Base-by-base conservation (phyloP, 2,329 filamentous ascomycete genomes). In the Colletotrichum somersetense region DNA sequence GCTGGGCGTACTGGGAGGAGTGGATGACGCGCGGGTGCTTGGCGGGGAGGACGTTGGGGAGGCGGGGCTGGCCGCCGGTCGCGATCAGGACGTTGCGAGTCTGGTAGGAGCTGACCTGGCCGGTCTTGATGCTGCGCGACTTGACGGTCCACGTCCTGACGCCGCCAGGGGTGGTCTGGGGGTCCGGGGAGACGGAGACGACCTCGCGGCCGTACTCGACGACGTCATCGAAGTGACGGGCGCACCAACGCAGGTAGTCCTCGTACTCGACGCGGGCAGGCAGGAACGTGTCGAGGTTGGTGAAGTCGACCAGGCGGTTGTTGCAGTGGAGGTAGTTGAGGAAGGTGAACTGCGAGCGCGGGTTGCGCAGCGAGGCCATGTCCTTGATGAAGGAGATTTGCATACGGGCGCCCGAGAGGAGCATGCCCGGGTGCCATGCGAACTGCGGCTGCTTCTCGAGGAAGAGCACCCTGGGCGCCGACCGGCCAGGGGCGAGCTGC, bases 351-450 rank as follows among this genome's bases (percentile, higher is more conserved):
- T 95, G 89, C 75, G 93, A 97, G 74, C 92, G 90, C 10, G 96
- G 96, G 80, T 98, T 91, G 70, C 96, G 89, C 76, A 97, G 87
- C 4, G 94, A 96, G 4, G 96, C 96, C 81, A 98, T 89, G 80
- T 98, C 96, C 84, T 98, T 98, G 84, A 98, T 89, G 85, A 97
- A 98, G 12, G 94, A 97, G 77, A 98, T 98, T 80, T 98, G 96
- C 96, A 98, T 98, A 83, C 93, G 95, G 64, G 95, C 93, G 6
- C 95, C 95, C 0, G 95, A 94, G 3, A 98, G 89, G 71, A 98
- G 90, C 96, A 98, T 98, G 72, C 96, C 96, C 0, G 94, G 91
- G 81, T 98, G 96, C 96, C 96, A 98, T 71, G 93, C 90, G 79
- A 98, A 98, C 59, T 87, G 84, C 42, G 86, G 79, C 82, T 98